A percentile compares a stretch with the other conserved stretches of the same genome.
Evolutionary conservation across 2,329 filamentous ascomycete species (phyloP).

Genomic region (Penicillium sp.): DNA sequence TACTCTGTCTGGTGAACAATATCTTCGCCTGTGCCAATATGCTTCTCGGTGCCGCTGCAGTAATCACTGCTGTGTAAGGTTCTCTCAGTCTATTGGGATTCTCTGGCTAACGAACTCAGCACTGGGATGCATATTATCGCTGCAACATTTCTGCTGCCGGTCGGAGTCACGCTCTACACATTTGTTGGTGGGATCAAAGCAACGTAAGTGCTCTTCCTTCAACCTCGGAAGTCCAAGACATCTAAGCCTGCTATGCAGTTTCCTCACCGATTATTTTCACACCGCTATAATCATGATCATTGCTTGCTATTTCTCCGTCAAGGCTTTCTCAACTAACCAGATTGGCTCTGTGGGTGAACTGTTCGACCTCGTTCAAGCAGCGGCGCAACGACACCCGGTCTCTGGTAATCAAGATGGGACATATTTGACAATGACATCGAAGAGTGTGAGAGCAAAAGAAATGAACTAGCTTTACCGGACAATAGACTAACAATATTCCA

Average conservation of each 20-base stretch:
- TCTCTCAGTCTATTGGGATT: neutral
- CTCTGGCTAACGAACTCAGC: slow-evolving; percentile 17
- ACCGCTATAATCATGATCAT: slow-evolving; percentile 55
- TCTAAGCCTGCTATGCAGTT: slow-evolving; percentile 20
- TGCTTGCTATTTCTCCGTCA: slow-evolving; percentile 49
- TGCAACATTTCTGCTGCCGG: slow-evolving; percentile 45
- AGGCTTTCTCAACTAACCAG: slow-evolving; percentile 45
- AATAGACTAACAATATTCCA: slow-evolving; percentile 10
- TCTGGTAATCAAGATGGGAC: slow-evolving; percentile 53
- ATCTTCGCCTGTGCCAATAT: slow-evolving; percentile 55
- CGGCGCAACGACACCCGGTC: slow-evolving; percentile 46
- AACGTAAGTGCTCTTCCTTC: slow-evolving; percentile 21
- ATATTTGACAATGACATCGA: slow-evolving; percentile 56
- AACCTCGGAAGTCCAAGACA: neutral
- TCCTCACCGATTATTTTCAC: slow-evolving; percentile 54
- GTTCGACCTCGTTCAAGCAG: slow-evolving; percentile 50
- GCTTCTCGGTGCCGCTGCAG: slow-evolving; percentile 47
- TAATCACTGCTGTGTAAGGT: slow-evolving; percentile 37
- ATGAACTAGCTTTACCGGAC: fast-evolving
- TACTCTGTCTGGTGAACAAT: slow-evolving; percentile 53
- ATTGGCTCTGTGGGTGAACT: slow-evolving; percentile 49
- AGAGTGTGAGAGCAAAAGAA: slow-evolving; percentile 40
- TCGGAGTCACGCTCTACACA: slow-evolving; percentile 41
- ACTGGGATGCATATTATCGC: slow-evolving; percentile 53
- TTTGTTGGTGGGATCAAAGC: slow-evolving; percentile 43